Percentiles rank a stretch among this genome's conserved stretches.
Evolutionary conservation across 345 rosid species (phyloP).

Genomic region (Syzygium aqueum): DNA sequence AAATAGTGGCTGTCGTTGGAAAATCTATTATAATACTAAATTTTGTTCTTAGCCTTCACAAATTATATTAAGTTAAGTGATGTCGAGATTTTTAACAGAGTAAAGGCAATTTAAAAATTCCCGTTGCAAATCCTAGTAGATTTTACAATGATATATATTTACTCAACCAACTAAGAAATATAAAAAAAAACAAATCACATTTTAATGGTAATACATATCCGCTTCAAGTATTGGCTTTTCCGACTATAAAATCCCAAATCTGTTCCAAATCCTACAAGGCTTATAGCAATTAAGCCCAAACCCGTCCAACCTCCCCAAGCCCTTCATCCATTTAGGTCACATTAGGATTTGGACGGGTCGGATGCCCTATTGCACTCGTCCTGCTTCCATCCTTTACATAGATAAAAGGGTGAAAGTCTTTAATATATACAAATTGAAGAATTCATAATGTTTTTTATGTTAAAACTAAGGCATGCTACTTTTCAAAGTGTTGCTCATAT

Average conservation of each 20-base stretch:
- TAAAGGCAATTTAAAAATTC: background rate
- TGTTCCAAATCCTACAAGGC: background rate
- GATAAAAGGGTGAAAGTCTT: background rate
- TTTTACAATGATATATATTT: too few relatives aligned
- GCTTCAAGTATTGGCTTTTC: background rate
- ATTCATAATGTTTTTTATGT: background rate
- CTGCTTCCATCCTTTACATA: background rate
- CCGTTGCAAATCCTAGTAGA: background rate
- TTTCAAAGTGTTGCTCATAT: background rate
- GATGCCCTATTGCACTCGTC: background rate
- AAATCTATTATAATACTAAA: background rate
- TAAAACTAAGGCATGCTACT: background rate
- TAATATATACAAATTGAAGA: background rate
- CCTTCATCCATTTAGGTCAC: background rate
- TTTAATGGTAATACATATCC: background rate
- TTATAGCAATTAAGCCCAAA: background rate
- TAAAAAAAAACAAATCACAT: background rate
- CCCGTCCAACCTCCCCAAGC: background rate
- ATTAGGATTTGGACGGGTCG: background rate
- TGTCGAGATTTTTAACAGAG: accelerated
- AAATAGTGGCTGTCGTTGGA: background rate
- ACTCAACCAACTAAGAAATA: background rate
- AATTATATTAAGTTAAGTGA: too few relatives aligned
- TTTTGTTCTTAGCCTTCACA: accelerated
- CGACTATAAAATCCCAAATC: background rate